Evolutionary conservation across 2,329 filamentous ascomycete genomes (phyloP).

Genomic region (Curvularia hawaiiensis): DNA sequence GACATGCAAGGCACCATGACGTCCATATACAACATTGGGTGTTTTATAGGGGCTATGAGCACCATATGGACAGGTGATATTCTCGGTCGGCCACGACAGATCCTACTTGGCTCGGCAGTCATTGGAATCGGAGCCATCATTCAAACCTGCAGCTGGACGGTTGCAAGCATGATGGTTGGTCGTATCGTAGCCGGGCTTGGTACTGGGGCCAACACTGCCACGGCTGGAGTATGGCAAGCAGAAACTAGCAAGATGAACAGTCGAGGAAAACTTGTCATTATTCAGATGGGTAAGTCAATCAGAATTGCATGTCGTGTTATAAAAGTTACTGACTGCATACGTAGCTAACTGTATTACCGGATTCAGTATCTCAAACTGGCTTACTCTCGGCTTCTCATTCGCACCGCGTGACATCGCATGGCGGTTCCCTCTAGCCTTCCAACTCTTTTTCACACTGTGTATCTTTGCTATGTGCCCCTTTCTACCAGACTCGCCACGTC

Average conservation of each 20-base stretch:
- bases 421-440: conserved; percentile 60
- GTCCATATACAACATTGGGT: conserved; percentile 51
- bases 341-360: conserved; percentile 51
- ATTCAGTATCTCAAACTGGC: conserved; percentile 52
- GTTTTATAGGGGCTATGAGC: conserved; percentile 51
- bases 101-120: conserved; percentile 60
- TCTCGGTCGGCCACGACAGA: conserved; percentile 62
- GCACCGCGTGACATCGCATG: conserved; percentile 43
- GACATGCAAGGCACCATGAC: conserved; percentile 49
- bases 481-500: conserved; percentile 51
- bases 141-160: conserved; percentile 44
- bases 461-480: conserved; percentile 57
- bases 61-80: conserved; percentile 60
- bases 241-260: conserved; percentile 55
- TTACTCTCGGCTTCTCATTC: conserved; percentile 52
- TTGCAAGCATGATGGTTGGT: conserved; percentile 48
- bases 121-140: conserved; percentile 47
- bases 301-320: too few species aligned
- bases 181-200: conserved; percentile 53
- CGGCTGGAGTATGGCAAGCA: conserved; percentile 55
- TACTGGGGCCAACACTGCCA: conserved; percentile 57
- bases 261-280: conserved; percentile 53
- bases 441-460: conserved; percentile 63
- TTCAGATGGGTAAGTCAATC: conserved; percentile 46
- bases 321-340: neutral